These are phyloP conservation scores for Dactylellina haptotyla DNA, from an alignment of 2,329 filamentous ascomycete species.

Conservation along the genomic window DNA sequence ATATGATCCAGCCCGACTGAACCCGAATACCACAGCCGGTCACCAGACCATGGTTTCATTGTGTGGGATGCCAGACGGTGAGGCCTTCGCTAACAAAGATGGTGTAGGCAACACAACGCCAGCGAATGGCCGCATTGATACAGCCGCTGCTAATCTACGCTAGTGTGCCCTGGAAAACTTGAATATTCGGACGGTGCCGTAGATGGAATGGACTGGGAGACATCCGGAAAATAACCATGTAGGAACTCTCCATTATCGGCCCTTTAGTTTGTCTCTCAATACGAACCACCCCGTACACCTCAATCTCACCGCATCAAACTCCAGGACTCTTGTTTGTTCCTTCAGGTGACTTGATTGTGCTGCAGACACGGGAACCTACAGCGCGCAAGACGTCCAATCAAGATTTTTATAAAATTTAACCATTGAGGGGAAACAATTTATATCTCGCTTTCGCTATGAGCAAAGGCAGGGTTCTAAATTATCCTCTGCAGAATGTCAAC, in stretches of 20 bases:
- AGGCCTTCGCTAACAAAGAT: not conserved
- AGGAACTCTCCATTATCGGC: conserved; percentile 15
- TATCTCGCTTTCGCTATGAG: not conserved
- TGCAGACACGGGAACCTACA: conserved; percentile 17
- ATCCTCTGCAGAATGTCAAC: conserved; percentile 5
- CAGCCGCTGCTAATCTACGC: conserved; percentile 5
- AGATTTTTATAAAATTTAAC: not conserved
- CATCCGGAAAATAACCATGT: not conserved
- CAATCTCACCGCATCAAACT: conserved; percentile 8
- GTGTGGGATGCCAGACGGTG: not conserved
- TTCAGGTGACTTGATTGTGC: conserved; percentile 16
- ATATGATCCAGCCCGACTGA: not conserved
- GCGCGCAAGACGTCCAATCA: conserved; percentile 1
- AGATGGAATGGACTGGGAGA: not conserved
- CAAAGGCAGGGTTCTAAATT: not conserved
- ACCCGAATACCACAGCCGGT: not conserved
- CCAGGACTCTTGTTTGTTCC: not conserved
- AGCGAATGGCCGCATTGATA: conserved; percentile 9
- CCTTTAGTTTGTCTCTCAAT: conserved; percentile 9
- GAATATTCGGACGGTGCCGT: not conserved
- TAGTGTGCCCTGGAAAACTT: not conserved
- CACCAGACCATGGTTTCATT: not conserved
- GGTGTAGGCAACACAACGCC: conserved; percentile 8
- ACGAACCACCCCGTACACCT: not conserved
- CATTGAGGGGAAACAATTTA: not conserved